These are phyloP conservation scores for Nicotiana knightiana DNA, from an alignment of 257 asterid genomes.

Conservation along the genomic window DNA sequence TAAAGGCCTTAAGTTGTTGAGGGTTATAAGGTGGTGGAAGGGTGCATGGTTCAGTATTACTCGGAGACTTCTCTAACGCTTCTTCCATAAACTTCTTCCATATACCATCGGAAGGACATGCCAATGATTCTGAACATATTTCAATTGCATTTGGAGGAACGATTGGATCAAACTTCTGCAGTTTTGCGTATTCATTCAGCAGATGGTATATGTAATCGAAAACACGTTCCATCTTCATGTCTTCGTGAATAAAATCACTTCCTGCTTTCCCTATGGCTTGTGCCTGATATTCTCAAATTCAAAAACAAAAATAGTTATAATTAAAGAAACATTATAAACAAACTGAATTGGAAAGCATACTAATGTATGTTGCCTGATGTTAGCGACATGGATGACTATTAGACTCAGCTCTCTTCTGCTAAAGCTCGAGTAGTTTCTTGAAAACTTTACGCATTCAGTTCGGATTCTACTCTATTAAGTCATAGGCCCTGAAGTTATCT, in stretches of 20 bases:
- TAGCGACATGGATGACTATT: no score
- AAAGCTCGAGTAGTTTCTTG: no score
- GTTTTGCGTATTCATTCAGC: slow-evolving; percentile 12
- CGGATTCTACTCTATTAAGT: no score
- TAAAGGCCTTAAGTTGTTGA: neutral
- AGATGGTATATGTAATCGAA: slow-evolving; percentile 11
- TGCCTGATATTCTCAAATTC: neutral
- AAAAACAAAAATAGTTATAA: no score
- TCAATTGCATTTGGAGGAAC: slow-evolving; percentile 13
- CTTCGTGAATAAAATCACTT: slow-evolving; percentile 4
- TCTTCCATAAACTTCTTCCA: slow-evolving; percentile 11
- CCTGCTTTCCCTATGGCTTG: slow-evolving; percentile 4
- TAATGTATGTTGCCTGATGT: no score
- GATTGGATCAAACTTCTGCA: slow-evolving; percentile 4
- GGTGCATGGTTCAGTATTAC: neutral
- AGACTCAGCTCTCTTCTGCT: no score
- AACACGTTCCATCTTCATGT: slow-evolving; percentile 3
- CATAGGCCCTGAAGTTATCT: no score
- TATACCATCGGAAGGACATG: neutral
- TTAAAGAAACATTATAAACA: neutral
- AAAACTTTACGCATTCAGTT: no score
- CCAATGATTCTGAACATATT: slow-evolving; percentile 9
- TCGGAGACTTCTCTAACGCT: neutral
- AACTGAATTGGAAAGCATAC: neutral
- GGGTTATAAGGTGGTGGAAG: slow-evolving; percentile 12